Evolutionary conservation across 768 basidiomycete species (phyloP).

Genomic region (Suillus alpinus): DNA sequence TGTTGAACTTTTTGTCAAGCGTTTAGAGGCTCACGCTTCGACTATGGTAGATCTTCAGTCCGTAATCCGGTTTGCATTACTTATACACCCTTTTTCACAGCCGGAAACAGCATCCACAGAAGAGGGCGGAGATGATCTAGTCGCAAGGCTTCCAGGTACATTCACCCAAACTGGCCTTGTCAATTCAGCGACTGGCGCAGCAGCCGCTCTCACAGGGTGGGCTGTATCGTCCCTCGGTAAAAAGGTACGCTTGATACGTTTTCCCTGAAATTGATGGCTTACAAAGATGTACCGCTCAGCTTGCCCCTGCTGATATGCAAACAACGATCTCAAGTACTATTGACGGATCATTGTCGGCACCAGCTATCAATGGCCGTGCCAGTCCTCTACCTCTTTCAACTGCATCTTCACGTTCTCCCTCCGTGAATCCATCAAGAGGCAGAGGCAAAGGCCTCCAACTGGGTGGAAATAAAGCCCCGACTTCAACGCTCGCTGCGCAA

Average conservation of each 20-base stretch:
- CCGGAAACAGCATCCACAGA: constrained; percentile 52
- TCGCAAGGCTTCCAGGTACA: constrained; percentile 27
- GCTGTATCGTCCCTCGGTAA: constrained; percentile 88
- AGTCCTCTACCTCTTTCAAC: background rate
- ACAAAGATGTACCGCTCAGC: constrained; percentile 34
- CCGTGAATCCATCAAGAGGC: constrained; percentile 31
- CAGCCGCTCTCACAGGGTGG: constrained; percentile 92
- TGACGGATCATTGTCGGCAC: constrained; percentile 44
- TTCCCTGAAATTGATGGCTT: background rate
- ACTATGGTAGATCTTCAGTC: constrained; percentile 63
- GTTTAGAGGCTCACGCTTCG: constrained; percentile 72
- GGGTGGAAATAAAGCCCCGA: constrained; percentile 49
- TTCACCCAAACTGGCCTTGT: constrained; percentile 47
- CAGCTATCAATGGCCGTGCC: constrained; percentile 17
- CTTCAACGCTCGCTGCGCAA: constrained; percentile 46
- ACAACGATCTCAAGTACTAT: constrained; percentile 50
- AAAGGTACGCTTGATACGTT: constrained; percentile 46
- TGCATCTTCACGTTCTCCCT: constrained; percentile 8
- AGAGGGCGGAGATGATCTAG: constrained; percentile 29
- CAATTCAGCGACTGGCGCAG: constrained; percentile 87
- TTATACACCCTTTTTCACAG: constrained; percentile 29
- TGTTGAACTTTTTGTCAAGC: constrained; percentile 82
- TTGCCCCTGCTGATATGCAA: constrained; percentile 71
- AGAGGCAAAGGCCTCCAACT: constrained; percentile 68
- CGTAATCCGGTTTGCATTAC: constrained; percentile 2